Conservation (phyloP, 495 filamentous ascomycete genomes). For the Aspergillus taichungensis region DNA sequence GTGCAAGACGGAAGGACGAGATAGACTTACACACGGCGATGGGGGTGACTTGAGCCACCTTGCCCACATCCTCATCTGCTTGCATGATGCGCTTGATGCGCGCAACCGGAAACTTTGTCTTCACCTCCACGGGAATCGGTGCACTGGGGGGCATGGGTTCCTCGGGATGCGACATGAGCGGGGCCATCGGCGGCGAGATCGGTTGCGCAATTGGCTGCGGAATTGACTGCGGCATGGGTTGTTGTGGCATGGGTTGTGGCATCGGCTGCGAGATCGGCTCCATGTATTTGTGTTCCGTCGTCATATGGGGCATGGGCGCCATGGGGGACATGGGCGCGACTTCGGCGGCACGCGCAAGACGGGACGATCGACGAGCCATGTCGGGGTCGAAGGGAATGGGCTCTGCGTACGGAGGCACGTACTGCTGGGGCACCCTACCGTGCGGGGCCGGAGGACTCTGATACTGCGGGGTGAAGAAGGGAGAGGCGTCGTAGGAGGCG, state of each 20-base stretch:
- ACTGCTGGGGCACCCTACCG: constrained; percentile 22
- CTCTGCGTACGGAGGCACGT: constrained; percentile 25
- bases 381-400: constrained; percentile 20
- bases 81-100: constrained; percentile 99
- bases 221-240: too few species aligned
- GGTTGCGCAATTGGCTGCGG: too few species aligned
- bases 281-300: constrained; percentile 26
- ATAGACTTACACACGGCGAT: constrained; percentile 72
- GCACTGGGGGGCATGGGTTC: constrained; percentile 16
- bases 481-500: constrained; percentile 36
- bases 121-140: constrained; percentile 56
- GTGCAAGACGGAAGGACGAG: neutral
- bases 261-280: constrained; percentile 22
- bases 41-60: constrained; percentile 94
- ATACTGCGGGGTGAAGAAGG: constrained; percentile 29
- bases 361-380: constrained; percentile 40
- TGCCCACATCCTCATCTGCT: constrained; percentile 96
- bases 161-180: constrained; percentile 11
- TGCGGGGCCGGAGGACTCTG: constrained; percentile 17
- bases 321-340: constrained; percentile 13
- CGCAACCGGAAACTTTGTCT: constrained; percentile 94
- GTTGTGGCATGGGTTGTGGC: too few species aligned
- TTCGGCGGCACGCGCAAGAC: constrained; percentile 28
- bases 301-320: too few species aligned
- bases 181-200: too few species aligned